Conservation (phyloP, 495 filamentous ascomycete genomes). For the Aspergillus mulundensis region DNA sequence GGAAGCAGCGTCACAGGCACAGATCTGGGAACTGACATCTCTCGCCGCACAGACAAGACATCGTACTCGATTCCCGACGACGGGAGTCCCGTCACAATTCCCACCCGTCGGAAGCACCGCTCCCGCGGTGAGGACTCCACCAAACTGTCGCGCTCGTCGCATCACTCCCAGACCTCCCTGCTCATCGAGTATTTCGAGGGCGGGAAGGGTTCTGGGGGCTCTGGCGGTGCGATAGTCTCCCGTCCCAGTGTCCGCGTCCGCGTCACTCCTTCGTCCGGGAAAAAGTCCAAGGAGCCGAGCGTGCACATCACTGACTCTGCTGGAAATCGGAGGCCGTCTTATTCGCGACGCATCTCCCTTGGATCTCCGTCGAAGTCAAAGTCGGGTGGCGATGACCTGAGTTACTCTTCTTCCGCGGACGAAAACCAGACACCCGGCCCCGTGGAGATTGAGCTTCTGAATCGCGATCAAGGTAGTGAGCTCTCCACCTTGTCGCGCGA, state of each 20-base stretch:
- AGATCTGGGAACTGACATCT: constrained; percentile 75
- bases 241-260: constrained; percentile 92
- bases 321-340: constrained; percentile 59
- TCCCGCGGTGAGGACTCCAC: constrained; percentile 51
- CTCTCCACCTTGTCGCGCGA: constrained; percentile 57
- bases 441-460: constrained; percentile 80
- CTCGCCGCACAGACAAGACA: constrained; percentile 72
- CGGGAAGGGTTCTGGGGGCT: constrained; percentile 60
- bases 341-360: constrained; percentile 61
- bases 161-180: constrained; percentile 81
- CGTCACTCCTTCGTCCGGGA: constrained; percentile 72
- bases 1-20: constrained; percentile 57
- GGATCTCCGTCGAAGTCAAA: constrained; percentile 53
- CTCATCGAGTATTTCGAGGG: constrained; percentile 98
- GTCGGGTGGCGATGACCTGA: constrained; percentile 52
- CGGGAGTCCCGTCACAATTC: constrained; percentile 86
- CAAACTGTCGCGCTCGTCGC: constrained; percentile 46
- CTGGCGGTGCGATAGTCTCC: constrained; percentile 53
- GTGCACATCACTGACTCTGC: constrained; percentile 79
- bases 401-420: constrained; percentile 62
- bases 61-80: constrained; percentile 93
- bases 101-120: constrained; percentile 61
- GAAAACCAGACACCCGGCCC: constrained; percentile 72
- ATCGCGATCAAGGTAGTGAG: constrained; percentile 53
- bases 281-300: constrained; percentile 57